Percentiles rank a stretch among this genome's conserved stretches.
These are phyloP conservation scores for Eimeria nieschulzi DNA, from an alignment of 169 alveolate species.

Conservation along the genomic window DNA sequence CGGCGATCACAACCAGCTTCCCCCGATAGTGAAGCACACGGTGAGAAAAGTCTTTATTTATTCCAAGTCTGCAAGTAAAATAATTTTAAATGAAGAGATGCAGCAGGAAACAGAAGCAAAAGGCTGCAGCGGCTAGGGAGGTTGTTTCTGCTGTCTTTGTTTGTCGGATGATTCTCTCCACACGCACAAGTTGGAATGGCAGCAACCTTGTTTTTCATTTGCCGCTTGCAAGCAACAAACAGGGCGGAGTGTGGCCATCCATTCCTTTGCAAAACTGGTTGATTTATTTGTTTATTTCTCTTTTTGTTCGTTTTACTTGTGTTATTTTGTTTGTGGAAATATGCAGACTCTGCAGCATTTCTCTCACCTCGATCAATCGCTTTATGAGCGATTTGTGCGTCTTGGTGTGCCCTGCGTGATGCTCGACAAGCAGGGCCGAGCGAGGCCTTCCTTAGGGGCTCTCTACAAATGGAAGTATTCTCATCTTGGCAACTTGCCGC, in stretches of 20 bases:
- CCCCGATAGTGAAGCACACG: slow-evolving; percentile 93
- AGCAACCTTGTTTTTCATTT: neutral
- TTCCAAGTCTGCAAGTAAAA: too few species aligned
- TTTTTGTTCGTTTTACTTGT: neutral
- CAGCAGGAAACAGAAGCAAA: too few species aligned
- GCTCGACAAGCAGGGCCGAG: slow-evolving; percentile 91
- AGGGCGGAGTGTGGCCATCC: too few species aligned
- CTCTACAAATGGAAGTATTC: slow-evolving; percentile 90
- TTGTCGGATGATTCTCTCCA: too few species aligned
- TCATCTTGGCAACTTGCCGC: slow-evolving; percentile 80
- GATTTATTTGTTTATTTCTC: neutral
- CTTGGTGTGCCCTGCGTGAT: slow-evolving; percentile 86
- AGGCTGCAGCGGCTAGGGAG: slow-evolving; percentile 51
- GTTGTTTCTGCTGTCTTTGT: neutral
- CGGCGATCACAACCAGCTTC: slow-evolving; percentile 95
- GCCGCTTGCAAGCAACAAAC: neutral
- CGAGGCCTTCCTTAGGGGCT: slow-evolving; percentile 89
- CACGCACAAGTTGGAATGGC: too few species aligned
- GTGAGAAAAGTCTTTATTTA: neutral
- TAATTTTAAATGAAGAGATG: too few species aligned
- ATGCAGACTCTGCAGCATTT: slow-evolving; percentile 80
- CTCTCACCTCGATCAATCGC: slow-evolving; percentile 89
- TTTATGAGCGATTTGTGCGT: slow-evolving; percentile 86
- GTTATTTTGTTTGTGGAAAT: neutral
- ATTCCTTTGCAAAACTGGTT: neutral